These are phyloP conservation scores for Ogataea philodendri DNA, from an alignment of 805 yeast genomes.

Conservation along the genomic window DNA sequence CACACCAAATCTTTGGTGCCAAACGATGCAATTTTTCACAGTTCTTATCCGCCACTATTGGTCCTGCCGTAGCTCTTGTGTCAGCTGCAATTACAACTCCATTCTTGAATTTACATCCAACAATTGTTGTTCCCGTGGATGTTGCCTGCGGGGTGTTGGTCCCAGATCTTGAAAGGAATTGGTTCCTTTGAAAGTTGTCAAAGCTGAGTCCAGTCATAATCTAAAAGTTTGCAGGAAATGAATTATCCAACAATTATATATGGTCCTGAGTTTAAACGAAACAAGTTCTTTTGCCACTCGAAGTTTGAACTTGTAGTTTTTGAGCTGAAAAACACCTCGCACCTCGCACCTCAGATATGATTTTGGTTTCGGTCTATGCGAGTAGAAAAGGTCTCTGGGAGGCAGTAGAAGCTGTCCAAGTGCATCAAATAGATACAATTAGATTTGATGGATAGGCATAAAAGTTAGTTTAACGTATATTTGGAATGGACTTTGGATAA, in stretches of 20 bases:
- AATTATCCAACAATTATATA: too few relatives aligned
- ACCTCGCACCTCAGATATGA: too few relatives aligned
- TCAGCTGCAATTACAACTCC: constrained; percentile 99
- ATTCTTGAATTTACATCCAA: constrained; percentile 87
- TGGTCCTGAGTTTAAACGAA: too few relatives aligned
- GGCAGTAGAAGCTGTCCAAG: too few relatives aligned
- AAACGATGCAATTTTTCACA: constrained; percentile 92
- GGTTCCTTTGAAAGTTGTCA: constrained; percentile 91
- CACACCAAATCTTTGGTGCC: constrained; percentile 96
- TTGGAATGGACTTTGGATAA: too few relatives aligned
- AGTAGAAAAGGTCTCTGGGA: too few relatives aligned
- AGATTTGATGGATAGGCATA: too few relatives aligned
- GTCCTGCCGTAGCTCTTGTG: constrained; percentile 96
- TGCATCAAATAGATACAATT: too few relatives aligned
- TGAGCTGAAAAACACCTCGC: too few relatives aligned
- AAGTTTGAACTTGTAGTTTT: too few relatives aligned
- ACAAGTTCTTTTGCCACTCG: constrained; percentile 14
- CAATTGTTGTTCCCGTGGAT: constrained; percentile 99
- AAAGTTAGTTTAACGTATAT: too few relatives aligned
- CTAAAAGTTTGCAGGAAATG: background rate
- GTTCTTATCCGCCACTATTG: constrained; percentile 96
- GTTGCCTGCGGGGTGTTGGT: constrained; percentile 82
- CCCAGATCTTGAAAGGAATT: constrained; percentile 63
- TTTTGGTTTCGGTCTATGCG: too few relatives aligned
- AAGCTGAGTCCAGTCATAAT: constrained; percentile 87